phyloP scores from a whole-genome alignment of 1,139 yeast species.

The Pichia sp. region DNA sequence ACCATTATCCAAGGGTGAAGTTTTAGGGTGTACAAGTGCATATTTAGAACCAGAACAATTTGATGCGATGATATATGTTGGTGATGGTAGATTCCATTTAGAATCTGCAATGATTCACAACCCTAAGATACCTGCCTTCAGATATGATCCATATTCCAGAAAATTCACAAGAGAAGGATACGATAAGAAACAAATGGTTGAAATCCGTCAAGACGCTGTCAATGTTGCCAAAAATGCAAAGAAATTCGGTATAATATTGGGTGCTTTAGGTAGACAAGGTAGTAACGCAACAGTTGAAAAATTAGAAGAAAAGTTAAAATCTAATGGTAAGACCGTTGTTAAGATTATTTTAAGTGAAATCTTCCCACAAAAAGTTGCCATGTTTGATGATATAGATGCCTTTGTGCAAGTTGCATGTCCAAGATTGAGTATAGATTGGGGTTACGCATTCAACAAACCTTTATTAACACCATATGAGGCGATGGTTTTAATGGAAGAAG shows the following conservation, averaged over 20 bases:
- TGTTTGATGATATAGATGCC: conserved; percentile 92
- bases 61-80: conserved; percentile 85
- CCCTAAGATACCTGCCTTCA: conserved; percentile 86
- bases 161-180: conserved; percentile 88
- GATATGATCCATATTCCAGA: conserved; percentile 93
- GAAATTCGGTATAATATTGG: conserved; percentile 81
- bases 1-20: conserved; percentile 96
- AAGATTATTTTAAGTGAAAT: conserved; percentile 88
- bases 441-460: conserved; percentile 94
- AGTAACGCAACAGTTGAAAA: conserved; percentile 71
- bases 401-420: conserved; percentile 99
- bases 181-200: conserved; percentile 79
- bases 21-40: conserved; percentile 94
- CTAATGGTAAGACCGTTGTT: conserved; percentile 65
- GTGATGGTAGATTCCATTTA: conserved; percentile 95
- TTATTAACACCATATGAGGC: conserved; percentile 95
- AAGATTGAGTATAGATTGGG: conserved; percentile 96
- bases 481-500: conserved; percentile 81
- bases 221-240: conserved; percentile 55
- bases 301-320: conserved; percentile 52
- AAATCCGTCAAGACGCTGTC: conserved; percentile 75
- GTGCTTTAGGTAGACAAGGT: conserved; percentile 98
- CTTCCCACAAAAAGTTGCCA: conserved; percentile 90
- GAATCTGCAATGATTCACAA: conserved; percentile 98
- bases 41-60: conserved; percentile 59